Base-by-base conservation (phyloP, 2,329 filamentous ascomycete genomes). In the Fusarium protoensiforme region DNA sequence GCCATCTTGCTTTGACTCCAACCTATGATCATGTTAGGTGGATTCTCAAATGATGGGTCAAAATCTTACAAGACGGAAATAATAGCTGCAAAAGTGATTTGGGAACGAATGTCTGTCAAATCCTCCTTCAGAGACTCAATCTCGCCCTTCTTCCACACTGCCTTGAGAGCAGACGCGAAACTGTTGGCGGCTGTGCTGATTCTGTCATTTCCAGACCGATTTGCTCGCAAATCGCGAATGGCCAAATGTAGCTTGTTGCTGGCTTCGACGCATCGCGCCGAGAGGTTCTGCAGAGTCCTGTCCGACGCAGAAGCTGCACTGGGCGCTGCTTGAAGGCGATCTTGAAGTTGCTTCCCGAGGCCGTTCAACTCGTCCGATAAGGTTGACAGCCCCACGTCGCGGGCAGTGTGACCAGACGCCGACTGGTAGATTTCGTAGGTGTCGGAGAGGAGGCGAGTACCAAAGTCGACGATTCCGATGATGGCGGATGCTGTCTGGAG, bases 21-120 rank as follows among this genome's bases (percentile, higher is more conserved):
- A 16, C 14, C 43, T 48, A 27, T 48, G 13, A 22, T 27, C 2
- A 9, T 27, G 0, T 48, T 48, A 46, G 14, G 2, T 18, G 2
- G 14, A 27, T 14, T 1, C 41, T 16, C 2, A 1, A 5, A 9
- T 16, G 13, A 0, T 18, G 0, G 5, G 8, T 18, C 4, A 24
- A 9, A 10, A 9, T 18, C 41, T 48, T 27, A 48, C 43, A 18
- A 48, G 14, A 48, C 8, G 14, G 43, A 48, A 48, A 48, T 48
- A 10, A 48, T 24, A 2, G 22, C 43, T 18, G 22, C 43, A 1
- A 48, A 6, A 22, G 22, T 48, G 2, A 27, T 48, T 27, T 48
- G 43, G 2, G 43, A 48, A 18, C 43, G 22, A 18, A 48, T 18
- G 7, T 48, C 43, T 3, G 22, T n/a, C 22, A 48, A 27, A 18